phyloP scores from a whole-genome alignment of 78 protist species.

The Dictyostelium capitatum region DNA sequence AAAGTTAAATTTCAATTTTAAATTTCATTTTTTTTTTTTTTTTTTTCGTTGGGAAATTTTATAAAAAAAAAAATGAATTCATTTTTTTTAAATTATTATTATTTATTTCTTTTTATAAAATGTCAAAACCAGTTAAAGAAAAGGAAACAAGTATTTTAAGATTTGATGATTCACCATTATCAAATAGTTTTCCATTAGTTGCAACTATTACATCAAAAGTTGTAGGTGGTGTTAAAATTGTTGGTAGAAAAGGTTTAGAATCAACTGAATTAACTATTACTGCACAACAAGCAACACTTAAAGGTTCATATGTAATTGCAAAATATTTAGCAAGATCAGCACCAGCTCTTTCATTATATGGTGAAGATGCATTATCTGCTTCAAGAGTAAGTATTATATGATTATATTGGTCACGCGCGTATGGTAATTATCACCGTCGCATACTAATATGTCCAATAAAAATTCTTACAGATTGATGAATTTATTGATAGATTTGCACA shows the following conservation, averaged over 20 bases:
- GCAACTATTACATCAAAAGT: slow-evolving; percentile 29
- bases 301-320: slow-evolving; percentile 47
- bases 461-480: slow-evolving; percentile 36
- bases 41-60: too few relatives aligned
- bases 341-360: slow-evolving; percentile 3
- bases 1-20: too few relatives aligned
- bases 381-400: slow-evolving; percentile 13
- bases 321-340: slow-evolving; percentile 59
- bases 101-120: neutral
- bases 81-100: neutral
- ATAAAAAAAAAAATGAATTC: too few relatives aligned
- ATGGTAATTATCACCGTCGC: too few relatives aligned
- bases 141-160: slow-evolving; percentile 46
- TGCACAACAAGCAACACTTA: neutral
- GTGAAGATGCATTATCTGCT: slow-evolving; percentile 57
- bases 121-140: neutral
- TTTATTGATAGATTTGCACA: slow-evolving; percentile 60
- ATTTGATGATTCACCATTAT: slow-evolving; percentile 49
- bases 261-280: slow-evolving; percentile 43
- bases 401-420: too few relatives aligned
- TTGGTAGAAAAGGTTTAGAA: slow-evolving; percentile 66
- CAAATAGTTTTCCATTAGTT: slow-evolving; percentile 58
- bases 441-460: too few relatives aligned
- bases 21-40: too few relatives aligned
- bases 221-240: slow-evolving; percentile 44